Evolutionary conservation across 192 early-diverging fungal genomes (phyloP).

Genomic region (Backusella tarrabulga): DNA sequence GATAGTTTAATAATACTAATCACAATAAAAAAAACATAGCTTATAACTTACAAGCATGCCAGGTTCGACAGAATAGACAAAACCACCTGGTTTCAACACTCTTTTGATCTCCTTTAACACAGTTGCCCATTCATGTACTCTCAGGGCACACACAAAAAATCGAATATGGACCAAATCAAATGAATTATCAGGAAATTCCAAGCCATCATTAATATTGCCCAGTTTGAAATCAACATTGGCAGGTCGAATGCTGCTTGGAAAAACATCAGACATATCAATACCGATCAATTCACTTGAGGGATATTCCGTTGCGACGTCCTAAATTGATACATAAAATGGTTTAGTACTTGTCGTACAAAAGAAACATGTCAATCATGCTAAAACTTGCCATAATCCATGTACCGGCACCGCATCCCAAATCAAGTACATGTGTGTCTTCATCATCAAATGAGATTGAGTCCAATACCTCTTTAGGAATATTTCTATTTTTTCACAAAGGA

Average conservation of each 20-base stretch:
- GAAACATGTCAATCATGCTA: neutral
- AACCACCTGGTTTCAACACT: constrained; percentile 14
- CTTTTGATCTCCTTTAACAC: neutral
- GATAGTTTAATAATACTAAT: neutral
- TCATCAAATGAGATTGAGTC: neutral
- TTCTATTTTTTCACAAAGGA: neutral
- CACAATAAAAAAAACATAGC: neutral
- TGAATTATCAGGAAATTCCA: neutral
- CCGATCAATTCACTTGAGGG: constrained; percentile 3
- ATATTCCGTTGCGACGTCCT: constrained; percentile 16
- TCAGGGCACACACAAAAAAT: neutral
- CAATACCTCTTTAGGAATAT: neutral
- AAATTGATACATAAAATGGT: neutral
- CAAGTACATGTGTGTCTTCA: constrained; percentile 25
- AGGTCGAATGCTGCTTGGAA: constrained; percentile 5
- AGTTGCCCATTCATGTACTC: neutral
- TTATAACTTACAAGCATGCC: constrained; percentile 23
- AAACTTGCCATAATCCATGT: constrained; percentile 32
- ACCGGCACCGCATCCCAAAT: constrained; percentile 36
- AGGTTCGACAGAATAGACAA: neutral
- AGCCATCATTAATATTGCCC: neutral
- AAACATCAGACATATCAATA: constrained; percentile 8
- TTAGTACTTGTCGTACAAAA: neutral
- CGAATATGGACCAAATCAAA: constrained; percentile 10
- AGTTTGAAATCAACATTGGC: neutral